Evolutionary conservation across 2,329 filamentous ascomycete species (phyloP).

Genomic region (Diaporthe destruens): DNA sequence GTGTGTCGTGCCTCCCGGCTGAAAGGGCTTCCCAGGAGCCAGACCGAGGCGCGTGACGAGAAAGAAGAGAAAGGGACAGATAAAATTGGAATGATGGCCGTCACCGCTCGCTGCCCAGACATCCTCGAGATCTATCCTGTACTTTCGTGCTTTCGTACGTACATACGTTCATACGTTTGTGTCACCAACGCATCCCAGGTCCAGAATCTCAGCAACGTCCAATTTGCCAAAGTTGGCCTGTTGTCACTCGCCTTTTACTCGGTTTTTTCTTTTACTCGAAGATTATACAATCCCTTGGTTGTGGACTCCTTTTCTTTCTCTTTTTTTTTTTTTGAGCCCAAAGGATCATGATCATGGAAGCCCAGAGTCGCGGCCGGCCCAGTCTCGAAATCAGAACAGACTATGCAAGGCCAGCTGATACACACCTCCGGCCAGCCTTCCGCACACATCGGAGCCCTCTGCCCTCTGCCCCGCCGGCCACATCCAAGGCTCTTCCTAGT

Average conservation of each 20-base stretch:
- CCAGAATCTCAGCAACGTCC: slow-evolving; percentile 6
- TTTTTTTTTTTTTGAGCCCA: not conserved
- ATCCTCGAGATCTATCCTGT: slow-evolving; percentile 11
- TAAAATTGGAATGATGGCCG: slow-evolving; percentile 27
- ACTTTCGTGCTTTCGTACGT: slow-evolving; percentile 23
- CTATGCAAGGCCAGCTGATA: slow-evolving; percentile 41
- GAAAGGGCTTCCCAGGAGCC: slow-evolving; percentile 21
- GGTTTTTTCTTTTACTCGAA: not conserved
- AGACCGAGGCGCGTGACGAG: slow-evolving; percentile 2
- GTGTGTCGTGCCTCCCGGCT: slow-evolving; percentile 7
- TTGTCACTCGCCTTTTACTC: not conserved
- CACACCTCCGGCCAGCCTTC: slow-evolving; percentile 44
- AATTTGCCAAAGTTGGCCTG: slow-evolving; percentile 6
- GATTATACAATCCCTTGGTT: not conserved
- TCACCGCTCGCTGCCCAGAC: slow-evolving; percentile 6
- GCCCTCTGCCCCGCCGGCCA: slow-evolving; percentile 49
- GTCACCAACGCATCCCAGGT: slow-evolving; percentile 1
- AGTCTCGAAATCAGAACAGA: slow-evolving; percentile 52
- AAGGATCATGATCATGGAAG: slow-evolving; percentile 47
- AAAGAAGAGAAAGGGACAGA: slow-evolving; percentile 28
- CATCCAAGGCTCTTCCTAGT: slow-evolving; percentile 51
- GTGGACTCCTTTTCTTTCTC: not conserved
- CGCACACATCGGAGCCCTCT: slow-evolving; percentile 46
- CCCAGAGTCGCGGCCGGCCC: slow-evolving; percentile 49
- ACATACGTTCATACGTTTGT: not conserved